Base-by-base conservation (phyloP, 83 land plant species). In the Picea mariana region DNA sequence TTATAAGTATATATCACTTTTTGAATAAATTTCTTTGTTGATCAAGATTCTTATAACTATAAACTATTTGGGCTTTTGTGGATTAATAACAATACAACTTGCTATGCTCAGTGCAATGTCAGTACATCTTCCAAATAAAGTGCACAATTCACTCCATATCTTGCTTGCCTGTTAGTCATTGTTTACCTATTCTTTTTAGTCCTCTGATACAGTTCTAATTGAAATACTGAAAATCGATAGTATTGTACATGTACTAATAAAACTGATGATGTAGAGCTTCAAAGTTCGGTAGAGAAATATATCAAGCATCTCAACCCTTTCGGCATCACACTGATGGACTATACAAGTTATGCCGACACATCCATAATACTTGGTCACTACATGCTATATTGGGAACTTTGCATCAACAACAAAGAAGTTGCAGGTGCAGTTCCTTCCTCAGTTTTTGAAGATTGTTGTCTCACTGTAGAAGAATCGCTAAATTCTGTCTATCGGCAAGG, bases 311-410 rank as follows among this genome's bases (percentile, higher is more conserved):
- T 92, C 64, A 40, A 61, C 49, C 86, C 85, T 3, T 83, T 87
- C 23, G 90, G 71, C 17, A 87, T 90, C 42, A 72, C 81, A 23
- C 86, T 93, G 40, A 59, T 79, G 11, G 96, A 95, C 76, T 93
- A 92, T 84, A 92, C 93, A 0, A 90, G 92, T 90, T 86, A 82
- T 71, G 86, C 91, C 0, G 90, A 95, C 88, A 86, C 95, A 52
- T 62, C 87, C 12, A 81, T 84, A 73, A 87, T 89, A 71, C 96
- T 91, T 0, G 98, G 94, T 6, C 96, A 92, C 80, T 93, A 95
- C 83, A 88, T 95, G 20, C 84, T 95, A 62, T 95, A 78, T 85
- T 95, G 96, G 96, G 98, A 95, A 88, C 85, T 93, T 26, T 31
- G 34, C 15, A 44, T 42, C 12, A 9, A 12, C 11, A 18, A 47